These are phyloP conservation scores for Pseudognaphalium luteoalbum DNA, from an alignment of 129 eudicot genomes.

Conservation along the genomic window DNA sequence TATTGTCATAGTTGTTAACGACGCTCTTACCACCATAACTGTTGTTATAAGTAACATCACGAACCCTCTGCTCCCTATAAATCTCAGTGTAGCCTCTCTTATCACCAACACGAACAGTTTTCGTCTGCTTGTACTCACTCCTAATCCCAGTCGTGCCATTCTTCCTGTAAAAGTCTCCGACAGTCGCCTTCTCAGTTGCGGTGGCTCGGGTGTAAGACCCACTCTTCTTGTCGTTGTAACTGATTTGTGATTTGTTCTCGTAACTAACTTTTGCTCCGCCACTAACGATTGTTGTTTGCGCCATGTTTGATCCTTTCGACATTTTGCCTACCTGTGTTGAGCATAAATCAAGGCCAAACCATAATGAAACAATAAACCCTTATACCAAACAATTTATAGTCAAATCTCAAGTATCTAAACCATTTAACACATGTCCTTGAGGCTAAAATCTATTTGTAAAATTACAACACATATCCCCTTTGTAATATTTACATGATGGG, in stretches of 20 bases:
- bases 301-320: no score
- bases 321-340: no score
- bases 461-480: no score
- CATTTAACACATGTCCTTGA: no score
- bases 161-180: constrained; percentile 25
- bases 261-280: neutral
- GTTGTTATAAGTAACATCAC: constrained; percentile 16
- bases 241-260: constrained; percentile 11
- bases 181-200: constrained; percentile 14
- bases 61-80: constrained; percentile 24
- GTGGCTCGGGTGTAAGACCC: constrained; percentile 29
- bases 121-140: constrained; percentile 16
- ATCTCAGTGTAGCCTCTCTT: constrained; percentile 36
- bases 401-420: no score
- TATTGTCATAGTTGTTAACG: neutral
- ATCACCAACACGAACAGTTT: constrained; percentile 22
- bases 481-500: no score
- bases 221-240: constrained; percentile 17
- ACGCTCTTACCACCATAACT: neutral
- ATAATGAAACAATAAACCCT: no score
- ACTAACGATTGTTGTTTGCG: neutral
- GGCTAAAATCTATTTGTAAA: no score
- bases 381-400: no score
- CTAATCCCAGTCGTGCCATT: constrained; percentile 12
- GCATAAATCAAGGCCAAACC: no score